A percentile compares a stretch with the other conserved stretches of the same genome.
phyloP scores from a whole-genome alignment of 2,329 filamentous ascomycete species.

The Penicillium aurantiogriseum region DNA sequence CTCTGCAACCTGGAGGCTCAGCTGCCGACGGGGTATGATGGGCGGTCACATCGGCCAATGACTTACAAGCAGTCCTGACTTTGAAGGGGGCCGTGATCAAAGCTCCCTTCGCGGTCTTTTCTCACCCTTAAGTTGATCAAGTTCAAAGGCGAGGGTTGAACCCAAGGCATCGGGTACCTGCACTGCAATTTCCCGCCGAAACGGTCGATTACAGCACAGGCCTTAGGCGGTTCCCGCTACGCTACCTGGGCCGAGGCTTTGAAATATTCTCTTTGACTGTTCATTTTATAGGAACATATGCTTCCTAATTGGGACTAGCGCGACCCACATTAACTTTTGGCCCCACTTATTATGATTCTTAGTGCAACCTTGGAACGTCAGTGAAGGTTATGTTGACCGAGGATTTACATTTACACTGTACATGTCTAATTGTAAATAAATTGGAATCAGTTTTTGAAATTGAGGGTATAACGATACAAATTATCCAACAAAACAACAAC shows the following conservation, averaged over 20 bases:
- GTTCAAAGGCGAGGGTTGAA: not conserved
- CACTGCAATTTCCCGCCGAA: not conserved
- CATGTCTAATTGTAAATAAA: not conserved
- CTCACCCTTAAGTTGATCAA: not conserved
- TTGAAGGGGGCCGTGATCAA: not conserved
- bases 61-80: not conserved
- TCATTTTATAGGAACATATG: not conserved
- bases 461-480: slow-evolving; percentile 1
- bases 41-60: not conserved
- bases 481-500: slow-evolving; percentile 1
- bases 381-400: not conserved
- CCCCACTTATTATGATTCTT: not conserved
- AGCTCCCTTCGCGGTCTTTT: too few relatives aligned
- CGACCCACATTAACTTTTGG: fast-evolving
- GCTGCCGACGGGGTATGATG: not conserved
- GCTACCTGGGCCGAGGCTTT: not conserved
- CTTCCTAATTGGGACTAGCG: not conserved
- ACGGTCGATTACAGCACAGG: not conserved
- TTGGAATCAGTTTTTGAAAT: not conserved
- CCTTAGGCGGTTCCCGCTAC: not conserved
- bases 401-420: not conserved
- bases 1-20: not conserved
- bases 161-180: not conserved
- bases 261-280: not conserved
- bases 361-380: not conserved